Evolutionary conservation across 495 filamentous ascomycete genomes (phyloP).

Genomic region (Penicillium egyptiacum): DNA sequence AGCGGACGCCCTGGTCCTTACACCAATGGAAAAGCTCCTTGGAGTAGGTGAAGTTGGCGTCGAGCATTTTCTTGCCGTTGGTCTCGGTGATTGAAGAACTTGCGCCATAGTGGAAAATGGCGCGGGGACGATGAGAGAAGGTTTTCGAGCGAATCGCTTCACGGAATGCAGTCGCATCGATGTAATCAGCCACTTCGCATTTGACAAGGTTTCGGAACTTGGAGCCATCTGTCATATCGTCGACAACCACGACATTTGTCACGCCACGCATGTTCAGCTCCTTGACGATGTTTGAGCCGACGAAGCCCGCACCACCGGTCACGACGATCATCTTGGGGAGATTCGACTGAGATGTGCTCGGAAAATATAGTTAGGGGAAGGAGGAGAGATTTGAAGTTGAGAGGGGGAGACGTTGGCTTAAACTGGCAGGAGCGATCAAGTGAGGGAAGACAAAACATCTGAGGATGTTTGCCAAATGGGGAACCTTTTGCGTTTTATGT

Average conservation of each 20-base stretch:
- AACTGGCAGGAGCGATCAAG: not conserved
- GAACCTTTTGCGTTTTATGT: too few relatives aligned
- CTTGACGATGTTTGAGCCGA: slow-evolving; percentile 8
- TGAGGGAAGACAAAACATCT: too few relatives aligned
- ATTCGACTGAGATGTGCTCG: not conserved
- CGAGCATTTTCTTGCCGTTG: not conserved
- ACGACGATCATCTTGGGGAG: slow-evolving; percentile 2
- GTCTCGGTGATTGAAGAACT: not conserved
- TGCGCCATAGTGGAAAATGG: slow-evolving; percentile 4
- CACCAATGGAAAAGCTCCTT: slow-evolving; percentile 12
- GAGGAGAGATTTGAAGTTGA: not conserved
- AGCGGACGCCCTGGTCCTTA: not conserved
- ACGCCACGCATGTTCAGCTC: slow-evolving; percentile 5
- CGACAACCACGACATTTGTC: slow-evolving; percentile 4
- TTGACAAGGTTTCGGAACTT: slow-evolving; percentile 9
- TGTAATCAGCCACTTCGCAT: slow-evolving; percentile 2
- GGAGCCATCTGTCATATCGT: slow-evolving; percentile 4
- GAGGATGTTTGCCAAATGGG: too few relatives aligned
- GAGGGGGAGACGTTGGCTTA: not conserved
- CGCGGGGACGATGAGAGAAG: not conserved
- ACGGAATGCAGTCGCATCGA: not conserved
- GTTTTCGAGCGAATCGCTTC: not conserved
- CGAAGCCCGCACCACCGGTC: slow-evolving; percentile 3
- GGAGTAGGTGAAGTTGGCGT: slow-evolving; percentile 5
- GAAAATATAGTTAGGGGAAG: not conserved